Base-by-base conservation (phyloP, 2,329 filamentous ascomycete genomes). In the Endothia cerciana region DNA sequence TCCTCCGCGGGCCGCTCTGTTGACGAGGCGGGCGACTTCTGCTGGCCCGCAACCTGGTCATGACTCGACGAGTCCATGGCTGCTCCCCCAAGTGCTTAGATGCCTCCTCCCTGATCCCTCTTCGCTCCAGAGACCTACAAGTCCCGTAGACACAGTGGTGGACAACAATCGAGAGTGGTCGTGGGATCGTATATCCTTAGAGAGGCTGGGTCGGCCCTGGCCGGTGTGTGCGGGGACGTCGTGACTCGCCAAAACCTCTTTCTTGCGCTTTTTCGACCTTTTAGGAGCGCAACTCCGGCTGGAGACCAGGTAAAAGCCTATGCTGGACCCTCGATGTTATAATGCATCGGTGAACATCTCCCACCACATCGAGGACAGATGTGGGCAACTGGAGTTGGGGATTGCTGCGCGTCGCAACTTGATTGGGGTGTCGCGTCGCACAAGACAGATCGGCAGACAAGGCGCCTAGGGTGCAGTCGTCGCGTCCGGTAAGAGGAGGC, bases 121-220 rank as follows among this genome's bases (percentile, higher is more conserved):
- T 49, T 36, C 57, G 36, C 28, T 45, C n/a, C 22, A 33, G 63
- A 64, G 60, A 68, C 64, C 64, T 63, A 62, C 51, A 61, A 66
- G 60, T 25, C 66, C 61, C 49, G 47, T 43, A 41, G 36, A 36
- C 33, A 65, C 30, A 51, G 15, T 25, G 25, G 36, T 25, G 7
- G 22, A 38, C 28, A 25, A 51, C 13, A 41, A 40, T 53, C 22
- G 45, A 36, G 30, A 11, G 25, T 58, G 57, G 47, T 36, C 17
- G 40, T 4, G n/a, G 7, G 19, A n/a, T 7, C 17, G 51, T 53
- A 17, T 19, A 19, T 25, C 10, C 30, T 51, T 15, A 17, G 13
- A 13, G 10, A 36, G 8, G 4, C 43, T 4, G n/a, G 56, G 22
- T 59, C 22, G 40, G 38, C 15, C 15, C 10, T 25, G 36, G 11